Conservation (phyloP, 345 rosid species). For the Kernera saxatilis region DNA sequence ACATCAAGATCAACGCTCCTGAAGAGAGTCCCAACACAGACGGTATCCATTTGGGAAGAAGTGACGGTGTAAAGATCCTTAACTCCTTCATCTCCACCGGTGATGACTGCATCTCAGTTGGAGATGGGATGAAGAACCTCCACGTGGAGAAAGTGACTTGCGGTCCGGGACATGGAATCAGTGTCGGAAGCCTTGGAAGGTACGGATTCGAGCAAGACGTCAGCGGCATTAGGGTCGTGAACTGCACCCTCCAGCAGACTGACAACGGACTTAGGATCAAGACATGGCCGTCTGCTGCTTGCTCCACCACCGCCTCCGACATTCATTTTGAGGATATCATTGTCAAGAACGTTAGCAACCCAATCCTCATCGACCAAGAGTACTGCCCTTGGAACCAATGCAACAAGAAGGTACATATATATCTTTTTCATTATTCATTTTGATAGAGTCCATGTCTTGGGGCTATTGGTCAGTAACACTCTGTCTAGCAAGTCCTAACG, state of each 20-base stretch:
- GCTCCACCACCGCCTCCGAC: constrained; percentile 22
- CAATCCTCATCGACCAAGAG: constrained; percentile 34
- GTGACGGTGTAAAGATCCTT: constrained; percentile 24
- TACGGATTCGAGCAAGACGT: constrained; percentile 30
- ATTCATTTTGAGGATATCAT: constrained; percentile 27
- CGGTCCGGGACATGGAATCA: constrained; percentile 35
- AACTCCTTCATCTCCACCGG: constrained; percentile 28
- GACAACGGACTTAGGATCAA: constrained; percentile 43
- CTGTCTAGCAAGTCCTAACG: too few species aligned
- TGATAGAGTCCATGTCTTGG: background rate
- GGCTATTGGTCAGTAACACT: too few species aligned
- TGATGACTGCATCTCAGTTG: constrained; percentile 34
- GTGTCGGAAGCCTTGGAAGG: constrained; percentile 47
- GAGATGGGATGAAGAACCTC: constrained; percentile 26
- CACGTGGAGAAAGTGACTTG: constrained; percentile 23
- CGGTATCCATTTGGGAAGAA: constrained; percentile 41
- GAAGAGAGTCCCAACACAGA: constrained; percentile 42
- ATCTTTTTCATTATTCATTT: background rate
- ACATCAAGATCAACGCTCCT: constrained; percentile 31
- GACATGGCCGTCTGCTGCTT: constrained; percentile 37
- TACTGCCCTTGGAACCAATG: constrained; percentile 36
- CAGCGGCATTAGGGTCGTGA: constrained; percentile 21
- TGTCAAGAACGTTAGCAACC: constrained; percentile 21
- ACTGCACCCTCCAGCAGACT: constrained; percentile 26
- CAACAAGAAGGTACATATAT: constrained; percentile 14